phyloP scores from a whole-genome alignment of 179 eudicot genomes.

The Kewa caespitosa region DNA sequence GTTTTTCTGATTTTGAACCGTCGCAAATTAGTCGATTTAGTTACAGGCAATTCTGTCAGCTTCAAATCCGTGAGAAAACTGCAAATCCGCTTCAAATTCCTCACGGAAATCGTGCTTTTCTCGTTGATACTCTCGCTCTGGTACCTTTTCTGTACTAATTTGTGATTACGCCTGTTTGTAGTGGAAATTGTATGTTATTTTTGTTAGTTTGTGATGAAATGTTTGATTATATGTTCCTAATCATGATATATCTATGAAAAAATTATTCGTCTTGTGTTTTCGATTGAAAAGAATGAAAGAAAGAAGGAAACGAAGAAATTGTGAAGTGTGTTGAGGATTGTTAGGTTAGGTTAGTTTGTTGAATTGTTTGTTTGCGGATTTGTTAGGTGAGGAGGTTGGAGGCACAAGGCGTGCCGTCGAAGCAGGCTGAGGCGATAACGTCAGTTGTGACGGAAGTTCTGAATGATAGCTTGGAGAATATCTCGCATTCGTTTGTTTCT shows the following conservation, averaged over 20 bases:
- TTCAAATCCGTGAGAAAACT: no score
- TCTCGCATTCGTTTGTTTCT: conserved; percentile 61
- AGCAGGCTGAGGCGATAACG: conserved; percentile 87
- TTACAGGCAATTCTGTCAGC: conserved; percentile 12
- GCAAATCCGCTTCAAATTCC: conserved; percentile 42
- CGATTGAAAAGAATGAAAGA: no score
- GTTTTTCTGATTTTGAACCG: conserved; percentile 1
- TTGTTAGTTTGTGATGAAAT: background rate
- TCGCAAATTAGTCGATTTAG: conserved; percentile 24
- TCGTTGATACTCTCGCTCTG: conserved; percentile 64
- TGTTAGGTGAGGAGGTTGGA: conserved; percentile 65
- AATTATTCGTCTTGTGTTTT: no score
- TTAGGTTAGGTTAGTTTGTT: background rate
- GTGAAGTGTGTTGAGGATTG: background rate
- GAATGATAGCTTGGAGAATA: conserved; percentile 67
- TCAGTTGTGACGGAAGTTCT: conserved; percentile 66
- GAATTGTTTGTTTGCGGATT: background rate
- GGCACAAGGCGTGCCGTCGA: conserved; percentile 72
- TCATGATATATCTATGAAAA: no score
- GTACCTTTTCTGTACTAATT: conserved; percentile 21
- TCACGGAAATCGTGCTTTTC: conserved; percentile 49
- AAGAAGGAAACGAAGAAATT: no score
- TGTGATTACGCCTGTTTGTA: no score
- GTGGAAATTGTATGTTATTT: background rate
- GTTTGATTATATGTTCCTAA: background rate